Conservation (phyloP, 1,139 yeast species). For the Debaryomycetaceae sp. region DNA sequence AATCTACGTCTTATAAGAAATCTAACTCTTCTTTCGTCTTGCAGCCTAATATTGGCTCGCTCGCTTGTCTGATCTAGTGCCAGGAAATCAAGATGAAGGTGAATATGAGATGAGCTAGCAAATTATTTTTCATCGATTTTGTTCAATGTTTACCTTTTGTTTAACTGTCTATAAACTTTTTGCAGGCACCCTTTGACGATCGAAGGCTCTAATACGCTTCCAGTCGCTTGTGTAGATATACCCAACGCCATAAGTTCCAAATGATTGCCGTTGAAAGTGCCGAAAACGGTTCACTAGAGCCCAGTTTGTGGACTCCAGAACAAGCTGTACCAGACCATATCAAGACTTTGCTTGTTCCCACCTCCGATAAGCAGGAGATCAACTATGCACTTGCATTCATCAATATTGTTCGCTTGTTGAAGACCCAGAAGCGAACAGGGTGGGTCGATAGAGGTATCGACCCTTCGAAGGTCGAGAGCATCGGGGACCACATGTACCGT, state of each 20-base stretch:
- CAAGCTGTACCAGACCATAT: conserved; percentile 55
- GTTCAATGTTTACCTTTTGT: not conserved
- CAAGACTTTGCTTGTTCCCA: conserved; percentile 34
- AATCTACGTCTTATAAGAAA: conserved; percentile 9
- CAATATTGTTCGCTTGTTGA: conserved; percentile 71
- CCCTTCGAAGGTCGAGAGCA: conserved; percentile 56
- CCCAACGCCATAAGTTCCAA: not conserved
- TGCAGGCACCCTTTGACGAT: too few species aligned
- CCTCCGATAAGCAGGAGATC: conserved; percentile 17
- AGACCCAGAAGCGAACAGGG: conserved; percentile 85
- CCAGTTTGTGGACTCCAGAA: conserved; percentile 54
- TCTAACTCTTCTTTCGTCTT: too few species aligned
- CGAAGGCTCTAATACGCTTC: too few species aligned
- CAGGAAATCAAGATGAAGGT: too few species aligned
- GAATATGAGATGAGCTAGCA: not conserved
- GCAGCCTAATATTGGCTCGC: too few species aligned
- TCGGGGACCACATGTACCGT: conserved; percentile 95
- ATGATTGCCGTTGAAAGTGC: conserved; percentile 2
- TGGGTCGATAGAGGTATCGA: conserved; percentile 81
- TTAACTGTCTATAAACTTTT: too few species aligned
- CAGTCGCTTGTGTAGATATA: too few species aligned
- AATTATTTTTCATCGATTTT: not conserved
- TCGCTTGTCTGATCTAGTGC: too few species aligned
- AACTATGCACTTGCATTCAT: conserved; percentile 68
- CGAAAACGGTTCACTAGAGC: conserved; percentile 10